Evolutionary conservation across 2,329 filamentous ascomycete species (phyloP).

Genomic region (Pyrenophora graminea): DNA sequence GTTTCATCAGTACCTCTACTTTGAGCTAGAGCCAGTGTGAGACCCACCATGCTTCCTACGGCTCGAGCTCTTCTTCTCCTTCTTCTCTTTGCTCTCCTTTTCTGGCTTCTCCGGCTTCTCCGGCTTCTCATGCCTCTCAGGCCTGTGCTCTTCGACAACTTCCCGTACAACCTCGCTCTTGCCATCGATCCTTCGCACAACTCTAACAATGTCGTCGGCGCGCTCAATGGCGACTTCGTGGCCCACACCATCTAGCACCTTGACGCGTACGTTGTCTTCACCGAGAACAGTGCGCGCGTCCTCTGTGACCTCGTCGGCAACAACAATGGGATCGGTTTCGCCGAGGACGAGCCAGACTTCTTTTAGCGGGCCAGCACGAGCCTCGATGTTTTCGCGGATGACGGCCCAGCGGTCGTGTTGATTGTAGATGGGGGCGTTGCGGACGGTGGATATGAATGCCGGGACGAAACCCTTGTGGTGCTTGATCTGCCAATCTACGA

Average conservation of each 20-base stretch:
- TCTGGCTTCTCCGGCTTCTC: background rate
- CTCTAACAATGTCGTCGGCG: constrained; percentile 60
- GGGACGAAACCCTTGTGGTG: constrained; percentile 69
- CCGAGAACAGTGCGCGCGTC: constrained; percentile 65
- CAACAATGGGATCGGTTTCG: constrained; percentile 67
- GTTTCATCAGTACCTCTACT: background rate
- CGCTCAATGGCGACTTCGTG: constrained; percentile 72
- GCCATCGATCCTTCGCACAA: constrained; percentile 8
- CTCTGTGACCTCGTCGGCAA: constrained; percentile 65
- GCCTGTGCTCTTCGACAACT: constrained; percentile 2
- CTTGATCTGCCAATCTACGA: constrained; percentile 71
- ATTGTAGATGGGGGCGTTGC: constrained; percentile 69
- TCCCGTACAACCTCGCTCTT: constrained; percentile 5
- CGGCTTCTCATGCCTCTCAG: background rate
- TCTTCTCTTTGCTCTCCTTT: constrained; percentile 7
- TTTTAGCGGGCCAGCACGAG: constrained; percentile 43
- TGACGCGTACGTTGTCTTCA: constrained; percentile 60
- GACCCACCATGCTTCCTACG: constrained; percentile 15
- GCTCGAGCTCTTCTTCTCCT: constrained; percentile 14
- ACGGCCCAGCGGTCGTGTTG: constrained; percentile 65
- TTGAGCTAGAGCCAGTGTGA: constrained; percentile 11
- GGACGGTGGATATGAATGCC: constrained; percentile 72
- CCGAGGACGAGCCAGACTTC: constrained; percentile 70
- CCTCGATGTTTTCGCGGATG: constrained; percentile 51
- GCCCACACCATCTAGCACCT: constrained; percentile 61